phyloP scores from a whole-genome alignment of 176 grass and related monocot genomes.

The Olyra latifolia region DNA sequence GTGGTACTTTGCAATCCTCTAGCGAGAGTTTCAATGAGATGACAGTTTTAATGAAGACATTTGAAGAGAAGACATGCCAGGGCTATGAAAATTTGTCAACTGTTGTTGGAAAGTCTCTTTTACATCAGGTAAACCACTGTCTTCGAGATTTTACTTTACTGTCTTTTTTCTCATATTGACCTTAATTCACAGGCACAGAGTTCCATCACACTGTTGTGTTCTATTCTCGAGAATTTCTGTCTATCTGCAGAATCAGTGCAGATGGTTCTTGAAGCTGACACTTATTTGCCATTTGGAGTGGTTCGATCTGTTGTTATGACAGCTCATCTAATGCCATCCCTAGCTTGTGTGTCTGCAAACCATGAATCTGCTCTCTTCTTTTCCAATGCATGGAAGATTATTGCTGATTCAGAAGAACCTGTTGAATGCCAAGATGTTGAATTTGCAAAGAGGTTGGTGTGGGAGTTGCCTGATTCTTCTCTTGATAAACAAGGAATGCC shows the following conservation, averaged over 20 bases:
- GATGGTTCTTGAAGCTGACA: slow-evolving; percentile 51
- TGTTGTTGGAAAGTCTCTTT: slow-evolving; percentile 52
- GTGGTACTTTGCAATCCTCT: slow-evolving; percentile 44
- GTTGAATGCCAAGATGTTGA: slow-evolving; percentile 44
- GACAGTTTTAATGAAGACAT: slow-evolving; percentile 49
- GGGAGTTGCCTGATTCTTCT: slow-evolving; percentile 95
- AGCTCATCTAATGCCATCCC: slow-evolving; percentile 62
- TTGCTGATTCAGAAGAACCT: slow-evolving; percentile 53
- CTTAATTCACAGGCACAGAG: slow-evolving; percentile 51
- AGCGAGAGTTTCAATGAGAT: slow-evolving; percentile 49
- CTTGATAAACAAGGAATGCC: slow-evolving; percentile 55
- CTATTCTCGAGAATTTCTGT: slow-evolving; percentile 52
- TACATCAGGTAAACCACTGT: slow-evolving; percentile 54
- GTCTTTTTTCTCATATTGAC: slow-evolving; percentile 41
- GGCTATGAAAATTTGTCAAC: slow-evolving; percentile 37
- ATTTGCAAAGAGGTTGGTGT: slow-evolving; percentile 69
- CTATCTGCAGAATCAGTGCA: slow-evolving; percentile 34
- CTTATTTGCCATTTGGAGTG: slow-evolving; percentile 42
- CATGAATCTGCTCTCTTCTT: slow-evolving; percentile 55
- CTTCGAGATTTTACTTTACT: slow-evolving; percentile 19
- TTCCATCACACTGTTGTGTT: slow-evolving; percentile 52
- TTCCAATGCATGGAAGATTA: slow-evolving; percentile 74
- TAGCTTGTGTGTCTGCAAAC: slow-evolving; percentile 26
- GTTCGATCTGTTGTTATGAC: slow-evolving; percentile 63
- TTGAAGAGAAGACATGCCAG: slow-evolving; percentile 51